These are phyloP conservation scores for Triadica sebifera DNA, from an alignment of 345 rosid species.

Conservation along the genomic window DNA sequence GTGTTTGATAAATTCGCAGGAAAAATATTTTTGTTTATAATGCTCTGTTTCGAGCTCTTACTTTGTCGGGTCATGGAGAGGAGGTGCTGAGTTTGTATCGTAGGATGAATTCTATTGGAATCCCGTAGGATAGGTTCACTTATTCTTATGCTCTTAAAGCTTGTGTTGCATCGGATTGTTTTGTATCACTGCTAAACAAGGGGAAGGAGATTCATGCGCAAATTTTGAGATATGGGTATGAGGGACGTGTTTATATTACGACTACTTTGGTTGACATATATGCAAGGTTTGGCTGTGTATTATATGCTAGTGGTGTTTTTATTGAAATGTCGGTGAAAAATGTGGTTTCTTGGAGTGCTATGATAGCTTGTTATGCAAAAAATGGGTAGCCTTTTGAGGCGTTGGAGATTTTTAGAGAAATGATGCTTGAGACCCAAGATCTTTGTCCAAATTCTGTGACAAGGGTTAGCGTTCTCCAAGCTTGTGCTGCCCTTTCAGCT, in stretches of 20 bases:
- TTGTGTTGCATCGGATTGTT: constrained; percentile 59
- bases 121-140: constrained; percentile 74
- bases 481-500: constrained; percentile 41
- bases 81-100: constrained; percentile 68
- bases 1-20: constrained; percentile 75
- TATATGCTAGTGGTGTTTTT: constrained; percentile 21
- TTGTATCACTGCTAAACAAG: constrained; percentile 33
- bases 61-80: constrained; percentile 66
- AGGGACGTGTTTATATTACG: constrained; percentile 47
- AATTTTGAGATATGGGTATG: constrained; percentile 60
- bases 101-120: constrained; percentile 54
- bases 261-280: constrained; percentile 35
- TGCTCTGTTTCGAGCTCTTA: constrained; percentile 74
- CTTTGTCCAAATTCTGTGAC: constrained; percentile 33
- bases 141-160: constrained; percentile 85
- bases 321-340: constrained; percentile 29
- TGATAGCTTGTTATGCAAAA: constrained; percentile 28
- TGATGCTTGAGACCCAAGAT: constrained; percentile 23
- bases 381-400: constrained; percentile 23
- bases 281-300: constrained; percentile 23
- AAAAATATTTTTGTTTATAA: constrained; percentile 87
- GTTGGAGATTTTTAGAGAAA: constrained; percentile 29
- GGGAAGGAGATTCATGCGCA: constrained; percentile 88
- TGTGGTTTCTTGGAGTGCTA: constrained; percentile 37
- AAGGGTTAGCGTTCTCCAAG: constrained; percentile 37